Percentiles rank a stretch among this genome's conserved stretches.
phyloP scores from a whole-genome alignment of 208 protist genomes.

The Leishmania arabica region DNA sequence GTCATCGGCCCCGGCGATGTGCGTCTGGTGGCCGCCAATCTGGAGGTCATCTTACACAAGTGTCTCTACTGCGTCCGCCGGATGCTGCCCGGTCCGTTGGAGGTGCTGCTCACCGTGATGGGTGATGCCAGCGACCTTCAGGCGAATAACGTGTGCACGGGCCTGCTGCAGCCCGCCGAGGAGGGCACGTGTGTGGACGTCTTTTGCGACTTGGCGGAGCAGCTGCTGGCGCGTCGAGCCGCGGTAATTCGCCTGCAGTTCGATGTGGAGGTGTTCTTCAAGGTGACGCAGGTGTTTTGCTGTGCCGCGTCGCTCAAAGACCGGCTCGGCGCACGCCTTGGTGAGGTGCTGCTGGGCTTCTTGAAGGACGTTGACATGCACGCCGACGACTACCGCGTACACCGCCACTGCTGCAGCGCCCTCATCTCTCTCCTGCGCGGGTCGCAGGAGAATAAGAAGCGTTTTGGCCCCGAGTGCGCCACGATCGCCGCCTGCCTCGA shows the following conservation, averaged over 20 bases:
- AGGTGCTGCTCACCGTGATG: conserved; percentile 57
- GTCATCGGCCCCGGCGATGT: conserved; percentile 40
- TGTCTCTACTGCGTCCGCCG: conserved; percentile 69
- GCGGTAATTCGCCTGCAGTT: conserved; percentile 46
- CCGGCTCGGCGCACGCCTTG: conserved; percentile 38
- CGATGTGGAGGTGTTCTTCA: conserved; percentile 69
- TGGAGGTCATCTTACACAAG: conserved; percentile 65
- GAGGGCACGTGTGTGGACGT: conserved; percentile 51
- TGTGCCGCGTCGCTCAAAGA: conserved; percentile 55
- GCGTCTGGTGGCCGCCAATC: conserved; percentile 32
- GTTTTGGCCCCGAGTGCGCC: conserved; percentile 52
- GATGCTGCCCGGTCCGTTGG: conserved; percentile 43
- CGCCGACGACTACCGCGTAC: conserved; percentile 73
- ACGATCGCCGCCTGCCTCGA: conserved; percentile 52
- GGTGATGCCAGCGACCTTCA: conserved; percentile 33
- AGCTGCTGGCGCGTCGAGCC: conserved; percentile 43
- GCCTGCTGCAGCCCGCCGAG: conserved; percentile 36
- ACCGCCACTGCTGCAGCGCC: conserved; percentile 69
- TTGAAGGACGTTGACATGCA: conserved; percentile 47
- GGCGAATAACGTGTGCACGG: conserved; percentile 32
- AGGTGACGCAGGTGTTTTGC: conserved; percentile 64
- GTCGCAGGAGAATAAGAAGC: conserved; percentile 78
- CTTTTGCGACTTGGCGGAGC: conserved; percentile 39
- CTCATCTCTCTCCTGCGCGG: conserved; percentile 81
- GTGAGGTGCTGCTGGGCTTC: conserved; percentile 54